A percentile compares a stretch with the other conserved stretches of the same genome.
phyloP scores from a whole-genome alignment of 768 basidiomycete species.

The Neoboletus magnificus region DNA sequence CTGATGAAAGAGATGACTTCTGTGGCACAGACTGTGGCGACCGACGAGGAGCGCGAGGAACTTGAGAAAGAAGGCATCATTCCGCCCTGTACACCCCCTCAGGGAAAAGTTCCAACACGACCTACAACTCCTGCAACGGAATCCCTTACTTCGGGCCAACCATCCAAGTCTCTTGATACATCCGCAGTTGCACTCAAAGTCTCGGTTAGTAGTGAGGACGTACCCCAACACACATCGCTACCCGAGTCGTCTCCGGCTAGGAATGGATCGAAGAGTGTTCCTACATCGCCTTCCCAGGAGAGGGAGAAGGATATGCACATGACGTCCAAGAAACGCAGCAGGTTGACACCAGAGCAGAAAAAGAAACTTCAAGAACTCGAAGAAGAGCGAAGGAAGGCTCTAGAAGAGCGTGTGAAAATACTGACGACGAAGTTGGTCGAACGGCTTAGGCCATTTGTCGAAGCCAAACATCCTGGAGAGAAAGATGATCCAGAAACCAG shows the following conservation, averaged over 20 bases:
- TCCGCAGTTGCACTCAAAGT: conserved; percentile 16
- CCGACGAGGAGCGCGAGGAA: conserved; percentile 89
- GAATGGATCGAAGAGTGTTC: conserved; percentile 21
- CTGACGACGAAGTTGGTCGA: conserved; percentile 81
- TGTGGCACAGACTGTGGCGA: conserved; percentile 82
- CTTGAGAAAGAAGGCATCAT: conserved; percentile 66
- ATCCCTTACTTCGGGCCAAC: conserved; percentile 4
- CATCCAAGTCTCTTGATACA: conserved; percentile 9
- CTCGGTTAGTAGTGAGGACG: conserved; percentile 19
- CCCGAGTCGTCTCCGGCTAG: conserved; percentile 17
- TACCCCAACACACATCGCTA: conserved; percentile 13
- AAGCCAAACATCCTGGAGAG: conserved; percentile 79
- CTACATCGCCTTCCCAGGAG: conserved; percentile 26
- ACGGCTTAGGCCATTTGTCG: conserved; percentile 84
- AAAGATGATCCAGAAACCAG: conserved; percentile 80
- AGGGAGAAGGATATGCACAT: conserved; percentile 39
- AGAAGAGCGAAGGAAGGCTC: conserved; percentile 70
- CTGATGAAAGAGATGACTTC: conserved; percentile 92
- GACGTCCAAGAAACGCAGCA: conserved; percentile 37
- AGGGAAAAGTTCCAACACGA: conserved; percentile 13
- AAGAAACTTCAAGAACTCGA: conserved; percentile 83
- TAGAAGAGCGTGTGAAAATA: conserved; percentile 72
- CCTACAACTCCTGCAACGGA: conserved; percentile 17
- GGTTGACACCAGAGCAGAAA: conserved; percentile 77
- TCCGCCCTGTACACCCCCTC: conserved; percentile 16